Conservation (phyloP, 2,329 filamentous ascomycete species). For the Ambrosiella xylebori region DNA sequence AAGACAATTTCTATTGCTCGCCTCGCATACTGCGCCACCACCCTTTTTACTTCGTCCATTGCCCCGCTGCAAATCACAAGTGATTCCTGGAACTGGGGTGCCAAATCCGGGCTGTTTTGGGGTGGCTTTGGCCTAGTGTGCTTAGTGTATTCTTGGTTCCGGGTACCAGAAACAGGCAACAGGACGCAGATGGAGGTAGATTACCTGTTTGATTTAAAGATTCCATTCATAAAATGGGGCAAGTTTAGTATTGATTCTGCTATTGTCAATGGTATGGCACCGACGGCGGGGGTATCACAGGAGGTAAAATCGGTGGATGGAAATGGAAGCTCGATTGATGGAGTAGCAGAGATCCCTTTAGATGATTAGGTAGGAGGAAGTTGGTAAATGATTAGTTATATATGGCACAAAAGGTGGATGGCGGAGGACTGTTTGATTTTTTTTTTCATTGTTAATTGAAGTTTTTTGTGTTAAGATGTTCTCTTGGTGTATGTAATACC, state of each 20-base stretch:
- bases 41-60: conserved; percentile 16
- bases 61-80: conserved; percentile 18
- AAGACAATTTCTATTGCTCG: conserved; percentile 20
- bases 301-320: neutral
- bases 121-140: conserved; percentile 22
- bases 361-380: neutral
- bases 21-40: conserved; percentile 18
- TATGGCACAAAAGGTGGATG: neutral
- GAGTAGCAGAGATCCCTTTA: neutral
- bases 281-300: neutral
- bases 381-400: neutral
- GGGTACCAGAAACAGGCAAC: conserved; percentile 23
- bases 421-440: neutral
- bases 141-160: conserved; percentile 28
- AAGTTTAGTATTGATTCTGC: neutral
- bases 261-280: neutral
- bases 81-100: conserved; percentile 22
- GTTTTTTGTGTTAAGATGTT: neutral
- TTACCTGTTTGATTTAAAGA: conserved; percentile 17
- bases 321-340: neutral
- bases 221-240: conserved; percentile 8
- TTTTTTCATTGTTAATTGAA: neutral
- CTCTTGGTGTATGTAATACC: too few species aligned
- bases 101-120: conserved; percentile 24
- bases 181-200: conserved; percentile 19